phyloP scores from a whole-genome alignment of 345 rosid genomes.

The Arabidopsis suecica region DNA sequence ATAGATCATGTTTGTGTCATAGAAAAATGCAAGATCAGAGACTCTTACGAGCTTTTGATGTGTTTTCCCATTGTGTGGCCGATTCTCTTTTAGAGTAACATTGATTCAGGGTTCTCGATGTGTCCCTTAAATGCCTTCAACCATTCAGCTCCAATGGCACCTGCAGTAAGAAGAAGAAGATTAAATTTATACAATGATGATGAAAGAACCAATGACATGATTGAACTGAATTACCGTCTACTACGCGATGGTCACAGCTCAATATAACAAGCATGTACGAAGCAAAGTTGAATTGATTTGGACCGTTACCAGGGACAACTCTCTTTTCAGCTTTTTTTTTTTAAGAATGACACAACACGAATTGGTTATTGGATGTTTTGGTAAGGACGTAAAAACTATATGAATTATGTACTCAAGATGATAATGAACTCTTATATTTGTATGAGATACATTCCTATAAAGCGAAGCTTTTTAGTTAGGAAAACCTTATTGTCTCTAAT shows the following conservation, averaged over 20 bases:
- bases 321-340: slow-evolving; percentile 71
- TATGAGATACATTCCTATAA: too few relatives aligned
- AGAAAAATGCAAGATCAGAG: neutral
- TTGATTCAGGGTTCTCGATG: slow-evolving; percentile 93
- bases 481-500: too few relatives aligned
- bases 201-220: neutral
- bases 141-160: slow-evolving; percentile 99
- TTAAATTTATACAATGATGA: neutral
- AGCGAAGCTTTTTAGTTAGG: too few relatives aligned
- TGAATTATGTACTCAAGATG: too few relatives aligned
- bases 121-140: slow-evolving; percentile 91
- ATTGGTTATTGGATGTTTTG: slow-evolving; percentile 10
- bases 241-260: slow-evolving; percentile 99
- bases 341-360: neutral
- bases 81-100: slow-evolving; percentile 65
- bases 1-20: too few relatives aligned
- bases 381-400: neutral
- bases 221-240: slow-evolving; percentile 61
- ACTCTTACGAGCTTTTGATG: slow-evolving; percentile 27
- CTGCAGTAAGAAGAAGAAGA: slow-evolving; percentile 37
- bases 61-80: neutral
- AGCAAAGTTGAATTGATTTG: slow-evolving; percentile 68
- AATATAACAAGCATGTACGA: slow-evolving; percentile 87
- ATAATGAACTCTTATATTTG: too few relatives aligned
- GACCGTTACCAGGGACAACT: slow-evolving; percentile 74